Conservation (phyloP, 2,329 filamentous ascomycete genomes). For the Scytalidium sp. region DNA sequence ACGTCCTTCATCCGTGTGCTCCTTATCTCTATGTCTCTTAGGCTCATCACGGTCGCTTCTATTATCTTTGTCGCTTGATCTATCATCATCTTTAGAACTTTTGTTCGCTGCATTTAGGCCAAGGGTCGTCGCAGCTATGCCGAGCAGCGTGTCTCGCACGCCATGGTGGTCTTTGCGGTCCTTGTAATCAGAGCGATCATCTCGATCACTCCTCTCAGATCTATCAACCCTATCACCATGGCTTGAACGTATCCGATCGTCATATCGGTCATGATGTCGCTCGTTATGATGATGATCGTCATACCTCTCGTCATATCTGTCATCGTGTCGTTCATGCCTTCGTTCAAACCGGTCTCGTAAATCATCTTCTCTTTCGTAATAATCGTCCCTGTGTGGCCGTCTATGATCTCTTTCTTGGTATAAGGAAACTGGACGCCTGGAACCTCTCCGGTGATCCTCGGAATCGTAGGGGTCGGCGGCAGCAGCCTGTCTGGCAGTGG, state of each 20-base stretch:
- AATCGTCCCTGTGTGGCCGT: conserved; percentile 21
- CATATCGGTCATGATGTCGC: conserved; percentile 3
- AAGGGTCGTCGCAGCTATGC: conserved; percentile 28
- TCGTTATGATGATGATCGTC: not conserved
- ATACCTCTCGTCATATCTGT: conserved; percentile 23
- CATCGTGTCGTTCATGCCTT: conserved; percentile 13
- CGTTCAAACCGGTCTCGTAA: conserved; percentile 9
- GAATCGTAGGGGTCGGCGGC: conserved; percentile 22
- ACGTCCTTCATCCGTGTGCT: conserved; percentile 25
- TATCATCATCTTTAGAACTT: conserved; percentile 11
- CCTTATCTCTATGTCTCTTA: conserved; percentile 18
- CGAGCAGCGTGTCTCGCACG: conserved; percentile 24
- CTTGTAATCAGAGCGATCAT: conserved; percentile 14
- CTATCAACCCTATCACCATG: conserved; percentile 11
- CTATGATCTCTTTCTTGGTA: conserved; percentile 24
- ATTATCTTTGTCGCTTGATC: conserved; percentile 18
- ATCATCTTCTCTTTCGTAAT: conserved; percentile 28
- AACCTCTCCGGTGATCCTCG: conserved; percentile 35
- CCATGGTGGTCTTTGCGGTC: conserved; percentile 20
- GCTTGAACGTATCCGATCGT: not conserved
- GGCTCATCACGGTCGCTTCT: conserved; percentile 22
- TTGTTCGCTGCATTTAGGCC: conserved; percentile 25
- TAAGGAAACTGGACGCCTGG: conserved; percentile 22
- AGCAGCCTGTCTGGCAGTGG: conserved; percentile 1
- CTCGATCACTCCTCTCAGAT: conserved; percentile 13